Evolutionary conservation across 2,329 filamentous ascomycete species (phyloP), one percentile per base, ranked within the genome.

Genomic region (Fusarium brachygibbosum): DNA sequence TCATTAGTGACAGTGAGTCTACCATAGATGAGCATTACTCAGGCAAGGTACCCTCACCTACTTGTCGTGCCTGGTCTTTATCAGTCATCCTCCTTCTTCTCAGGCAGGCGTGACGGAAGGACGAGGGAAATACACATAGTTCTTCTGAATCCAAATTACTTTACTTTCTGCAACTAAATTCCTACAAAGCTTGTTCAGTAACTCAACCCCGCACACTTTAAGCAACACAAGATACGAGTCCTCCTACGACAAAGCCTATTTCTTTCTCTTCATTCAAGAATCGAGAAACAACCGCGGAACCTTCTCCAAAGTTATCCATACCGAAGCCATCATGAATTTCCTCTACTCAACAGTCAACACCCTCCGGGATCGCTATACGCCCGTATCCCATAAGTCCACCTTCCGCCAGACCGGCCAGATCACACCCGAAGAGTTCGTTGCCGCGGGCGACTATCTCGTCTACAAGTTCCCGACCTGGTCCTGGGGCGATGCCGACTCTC

Each of bases 401-500:
- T 99, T 99, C 82, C 93, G 95, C 74, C 87, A 89, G 75, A 97
- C 94, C 6, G 96, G 96, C 71, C 93, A 98, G 83, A 96, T 99
- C 81, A 98, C 95, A 0, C 95, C 95, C 19, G 95, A 98, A 77
- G 96, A 99, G 85, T 99, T 99, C 80, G 86, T 98, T 51, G 91
- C 92, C 6, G 96, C 96, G 5, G 96, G 96, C 74, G 96, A 99
- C 83, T 99, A 98, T 79, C 90, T 99, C 37, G 94, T 97, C 76
- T 97, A 97, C 89, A 98, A 98, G 84, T 99, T 99, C 82, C 96
- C 95, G 11, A 97, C 95, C 61, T 99, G 96, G 96, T 92, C 93
- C 50, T 99, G 96, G 96, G 90, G 92, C 70, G 93, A 96, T 75
- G 94, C 95, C 71, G 92, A 95, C 57, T 89, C 90, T n/a, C 88